These are phyloP conservation scores for Diplocarpon rosae DNA, from an alignment of 2,329 filamentous ascomycete species.

Conservation along the genomic window DNA sequence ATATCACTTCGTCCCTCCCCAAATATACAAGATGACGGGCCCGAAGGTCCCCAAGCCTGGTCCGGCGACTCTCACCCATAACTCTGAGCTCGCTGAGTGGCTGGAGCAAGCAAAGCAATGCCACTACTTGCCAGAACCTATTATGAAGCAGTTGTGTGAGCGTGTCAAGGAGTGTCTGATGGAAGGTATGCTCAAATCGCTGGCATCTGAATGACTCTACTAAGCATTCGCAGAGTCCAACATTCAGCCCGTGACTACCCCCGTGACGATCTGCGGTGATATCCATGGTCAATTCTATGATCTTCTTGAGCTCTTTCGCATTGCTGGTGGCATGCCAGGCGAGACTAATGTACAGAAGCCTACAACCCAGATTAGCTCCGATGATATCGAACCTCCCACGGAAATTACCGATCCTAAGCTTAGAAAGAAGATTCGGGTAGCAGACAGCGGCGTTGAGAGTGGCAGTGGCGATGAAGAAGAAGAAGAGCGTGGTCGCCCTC, in stretches of 20 bases:
- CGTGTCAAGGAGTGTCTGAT: slow-evolving; percentile 98
- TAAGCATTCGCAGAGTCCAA: slow-evolving; percentile 66
- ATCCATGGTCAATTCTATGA: slow-evolving; percentile 99
- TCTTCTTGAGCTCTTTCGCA: slow-evolving; percentile 88
- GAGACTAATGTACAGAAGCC: slow-evolving; percentile 61
- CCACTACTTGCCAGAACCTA: slow-evolving; percentile 87
- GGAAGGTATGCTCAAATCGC: slow-evolving; percentile 60
- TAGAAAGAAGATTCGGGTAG: slow-evolving; percentile 70
- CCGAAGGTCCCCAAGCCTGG: slow-evolving; percentile 71
- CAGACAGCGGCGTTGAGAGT: slow-evolving; percentile 36
- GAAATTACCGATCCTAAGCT: slow-evolving; percentile 82
- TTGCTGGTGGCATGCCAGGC: slow-evolving; percentile 92
- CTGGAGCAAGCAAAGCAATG: slow-evolving; percentile 93
- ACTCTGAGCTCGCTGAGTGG: slow-evolving; percentile 90
- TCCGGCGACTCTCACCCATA: slow-evolving; percentile 71
- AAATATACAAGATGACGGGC: slow-evolving; percentile 3
- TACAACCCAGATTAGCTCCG: slow-evolving; percentile 65
- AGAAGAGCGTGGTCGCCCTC: slow-evolving; percentile 36
- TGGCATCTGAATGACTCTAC: slow-evolving; percentile 1
- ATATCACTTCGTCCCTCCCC: background rate
- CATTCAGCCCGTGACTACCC: slow-evolving; percentile 93
- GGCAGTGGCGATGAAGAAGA: slow-evolving; percentile 41
- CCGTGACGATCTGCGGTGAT: slow-evolving; percentile 94
- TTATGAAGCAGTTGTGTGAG: slow-evolving; percentile 98
- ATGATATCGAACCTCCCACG: slow-evolving; percentile 82